Base-by-base conservation (phyloP, 768 basidiomycete species). In the Hericium alpestre region DNA sequence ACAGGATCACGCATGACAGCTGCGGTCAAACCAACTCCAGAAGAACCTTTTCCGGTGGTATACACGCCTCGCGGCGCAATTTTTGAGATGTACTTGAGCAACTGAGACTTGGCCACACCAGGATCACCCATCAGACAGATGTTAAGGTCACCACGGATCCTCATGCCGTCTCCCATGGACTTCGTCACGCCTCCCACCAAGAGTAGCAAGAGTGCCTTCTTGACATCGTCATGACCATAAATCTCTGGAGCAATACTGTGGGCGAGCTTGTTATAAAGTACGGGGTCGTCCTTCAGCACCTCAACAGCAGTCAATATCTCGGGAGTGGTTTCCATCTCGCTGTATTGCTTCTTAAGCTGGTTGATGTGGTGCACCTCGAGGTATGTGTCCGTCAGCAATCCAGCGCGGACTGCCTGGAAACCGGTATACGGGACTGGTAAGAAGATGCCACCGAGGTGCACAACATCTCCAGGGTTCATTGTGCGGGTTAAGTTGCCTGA, bases 1-100 rank as follows among this genome's bases (percentile, higher is more conserved):
- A 98, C 96, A 3, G 96, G 96, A 67, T 99, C 96, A 48, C 94
- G 81, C 93, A 99, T 97, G 54, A 99, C 96, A 18, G 96, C 96
- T 11, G 96, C 96, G 1, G 96, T 99, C 49, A 99, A 77, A 81
- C 96, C 96, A 51, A 99, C 96, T 18, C 96, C 96, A 1, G 95
- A 98, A 4, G 95, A 97, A 63, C 96, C 96, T 69, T 94, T 92
- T 59, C 96, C 96, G 5, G 96, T 99, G 11, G 96, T 99, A 68
- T 99, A 98, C 22, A 99, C 86, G 20, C 96, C 96, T 64, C 96
- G 81, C 23, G 96, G 96, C 2, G 96, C 96, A 62, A 99, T 87
- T 70, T 99, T 99, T 20, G 95, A 92, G 64, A 99, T 99, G 64
- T 97, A 98, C 72, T 99, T 99, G 56, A 96, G 79, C 27, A 96